These are phyloP conservation scores for Neonothopanus nambi DNA, from an alignment of 1,284 basidiomycete species.

Conservation along the genomic window DNA sequence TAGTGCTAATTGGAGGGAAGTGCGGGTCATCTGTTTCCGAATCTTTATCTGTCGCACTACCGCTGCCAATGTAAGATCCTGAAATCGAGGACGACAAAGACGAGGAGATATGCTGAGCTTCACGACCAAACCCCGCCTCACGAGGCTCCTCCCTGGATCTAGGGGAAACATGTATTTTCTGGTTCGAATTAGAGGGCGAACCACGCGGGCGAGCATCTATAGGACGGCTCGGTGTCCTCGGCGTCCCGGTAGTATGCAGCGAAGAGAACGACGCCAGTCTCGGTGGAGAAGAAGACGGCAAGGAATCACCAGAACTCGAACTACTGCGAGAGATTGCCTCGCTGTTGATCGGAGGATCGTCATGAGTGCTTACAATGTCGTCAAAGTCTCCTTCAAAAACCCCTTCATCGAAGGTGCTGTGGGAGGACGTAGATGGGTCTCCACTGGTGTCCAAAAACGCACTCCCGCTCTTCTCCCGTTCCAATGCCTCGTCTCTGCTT, in stretches of 20 bases:
- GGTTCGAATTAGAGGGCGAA: conserved; percentile 34
- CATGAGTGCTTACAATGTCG: conserved; percentile 32
- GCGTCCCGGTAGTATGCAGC: neutral
- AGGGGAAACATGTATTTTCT: conserved; percentile 41
- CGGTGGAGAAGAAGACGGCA: neutral
- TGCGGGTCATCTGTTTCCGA: neutral
- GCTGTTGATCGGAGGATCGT: conserved; percentile 19
- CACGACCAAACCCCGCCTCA: conserved; percentile 36
- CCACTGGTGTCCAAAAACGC: conserved; percentile 3
- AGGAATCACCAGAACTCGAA: neutral
- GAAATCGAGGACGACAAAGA: conserved; percentile 8
- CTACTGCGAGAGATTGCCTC: conserved; percentile 14
- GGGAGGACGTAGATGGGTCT: neutral
- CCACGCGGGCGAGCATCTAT: conserved; percentile 26
- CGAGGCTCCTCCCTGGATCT: conserved; percentile 38
- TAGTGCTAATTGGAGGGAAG: neutral
- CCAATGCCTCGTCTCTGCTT: conserved; percentile 71
- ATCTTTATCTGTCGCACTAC: neutral
- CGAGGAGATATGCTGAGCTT: conserved; percentile 5
- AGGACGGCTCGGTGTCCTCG: conserved; percentile 5
- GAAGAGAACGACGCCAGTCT: neutral
- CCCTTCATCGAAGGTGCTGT: conserved; percentile 43
- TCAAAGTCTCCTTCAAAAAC: conserved; percentile 62
- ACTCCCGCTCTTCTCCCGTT: conserved; percentile 10
- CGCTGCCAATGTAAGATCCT: neutral